Percentiles rank a stretch among this genome's conserved stretches.
phyloP scores from a whole-genome alignment of 2,329 filamentous ascomycete species.

The Penicillium sp. region DNA sequence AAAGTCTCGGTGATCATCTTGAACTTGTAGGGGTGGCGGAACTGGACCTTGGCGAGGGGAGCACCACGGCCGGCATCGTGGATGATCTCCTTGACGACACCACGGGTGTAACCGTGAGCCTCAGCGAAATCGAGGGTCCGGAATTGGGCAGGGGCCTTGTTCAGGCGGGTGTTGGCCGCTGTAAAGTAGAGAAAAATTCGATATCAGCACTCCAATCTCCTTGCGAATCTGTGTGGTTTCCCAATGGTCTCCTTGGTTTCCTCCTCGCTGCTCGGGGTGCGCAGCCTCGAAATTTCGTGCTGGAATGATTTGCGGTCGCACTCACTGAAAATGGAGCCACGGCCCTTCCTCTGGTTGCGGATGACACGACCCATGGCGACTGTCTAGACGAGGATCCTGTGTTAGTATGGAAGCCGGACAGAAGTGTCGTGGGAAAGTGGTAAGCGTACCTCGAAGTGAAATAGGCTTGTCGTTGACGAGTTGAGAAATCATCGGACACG shows the following conservation, averaged over 20 bases:
- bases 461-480: conserved; percentile 44
- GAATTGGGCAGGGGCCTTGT: conserved; percentile 95
- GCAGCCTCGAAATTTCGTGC: conserved; percentile 18
- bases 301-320: conserved; percentile 42
- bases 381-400: conserved; percentile 37
- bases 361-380: conserved; percentile 66
- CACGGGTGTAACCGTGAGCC: conserved; percentile 95
- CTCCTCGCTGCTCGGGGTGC: conserved; percentile 14
- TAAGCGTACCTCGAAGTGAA: conserved; percentile 45
- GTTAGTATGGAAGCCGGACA: conserved; percentile 36
- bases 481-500: conserved; percentile 42
- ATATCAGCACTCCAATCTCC: conserved; percentile 34
- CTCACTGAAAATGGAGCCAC: conserved; percentile 74
- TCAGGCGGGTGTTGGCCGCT: conserved; percentile 83
- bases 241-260: conserved; percentile 8
- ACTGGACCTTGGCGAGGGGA: conserved; percentile 92
- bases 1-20: conserved; percentile 98
- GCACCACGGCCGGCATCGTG: conserved; percentile 98
- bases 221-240: conserved; percentile 5
- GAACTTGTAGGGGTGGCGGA: conserved; percentile 98
- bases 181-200: conserved; percentile 29
- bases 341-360: conserved; percentile 74
- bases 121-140: conserved; percentile 94
- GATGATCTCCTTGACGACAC: conserved; percentile 98
- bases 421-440: conserved; percentile 30